Base-by-base conservation (phyloP, 2,329 filamentous ascomycete species). In the Trichoderma atrobrunneum region DNA sequence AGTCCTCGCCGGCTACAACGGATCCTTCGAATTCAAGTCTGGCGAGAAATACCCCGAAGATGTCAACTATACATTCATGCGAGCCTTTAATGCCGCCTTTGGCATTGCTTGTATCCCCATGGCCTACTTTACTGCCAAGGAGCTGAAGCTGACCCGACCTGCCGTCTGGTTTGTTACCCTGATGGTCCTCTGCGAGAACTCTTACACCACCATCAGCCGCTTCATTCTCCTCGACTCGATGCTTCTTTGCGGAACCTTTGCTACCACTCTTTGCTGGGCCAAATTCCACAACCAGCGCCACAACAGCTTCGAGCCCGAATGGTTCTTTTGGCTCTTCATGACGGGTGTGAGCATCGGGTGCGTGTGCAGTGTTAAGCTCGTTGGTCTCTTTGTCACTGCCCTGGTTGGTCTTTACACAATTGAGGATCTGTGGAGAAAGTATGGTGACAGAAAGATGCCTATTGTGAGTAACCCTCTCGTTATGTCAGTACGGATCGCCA, bases 161-260 rank as follows among this genome's bases (percentile, higher is more conserved):
- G 92, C 95, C 64, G 93, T 98, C 76, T 99, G 96, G 96, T 87
- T 99, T 72, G 91, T 98, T 72, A 96, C 95, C 24, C 86, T 98
- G 77, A 98, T 98, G 93, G 95, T 99, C 59, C 90, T 99, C 56
- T 99, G 94, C 86, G 96, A 99, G 83, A 99, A 99, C 86, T 98
- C 96, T 66, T 99, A 98, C 85, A 97, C 96, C 63, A 98, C 97
- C 36, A 99, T 99, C 83, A 98, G 95, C 84, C 91, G 96, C 73
- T 99, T 99, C 81, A 98, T 99, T 78, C 91, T 99, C 28, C 90
- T 99, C 78, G 96, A 99, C 83, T 98, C 96, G 0, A 99, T 99
- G 96, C 89, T 99, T 66, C 89, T 99, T 51, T 98, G 95, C 85
- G 98, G 97, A 80, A 99, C 97, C n/a, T 96, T 98, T 77, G 95